Evolutionary conservation across 257 asterid genomes (phyloP).

Genomic region (Petunia secreta): DNA sequence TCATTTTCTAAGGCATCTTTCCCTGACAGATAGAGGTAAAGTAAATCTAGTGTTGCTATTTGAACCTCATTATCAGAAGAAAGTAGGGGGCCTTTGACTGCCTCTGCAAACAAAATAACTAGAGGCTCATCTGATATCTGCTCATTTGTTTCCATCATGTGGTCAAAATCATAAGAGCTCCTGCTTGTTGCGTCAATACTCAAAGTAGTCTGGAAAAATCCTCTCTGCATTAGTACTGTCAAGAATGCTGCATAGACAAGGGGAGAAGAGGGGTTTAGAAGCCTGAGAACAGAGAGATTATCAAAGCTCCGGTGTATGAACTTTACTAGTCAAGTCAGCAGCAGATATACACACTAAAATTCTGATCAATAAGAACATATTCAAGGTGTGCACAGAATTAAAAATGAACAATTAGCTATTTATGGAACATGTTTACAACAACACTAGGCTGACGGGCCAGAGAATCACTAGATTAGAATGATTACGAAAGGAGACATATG

Average conservation of each 20-base stretch:
- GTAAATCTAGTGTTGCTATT: conserved; percentile 70
- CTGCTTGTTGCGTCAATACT: conserved; percentile 42
- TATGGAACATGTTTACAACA: no score
- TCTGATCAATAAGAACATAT: no score
- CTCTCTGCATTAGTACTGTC: conserved; percentile 83
- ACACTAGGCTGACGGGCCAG: no score
- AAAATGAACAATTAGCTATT: no score
- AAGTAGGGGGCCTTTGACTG: conserved; percentile 89
- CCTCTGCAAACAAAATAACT: conserved; percentile 88
- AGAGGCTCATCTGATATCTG: conserved; percentile 49
- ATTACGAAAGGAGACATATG: not conserved
- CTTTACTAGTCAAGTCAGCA: conserved; percentile 15
- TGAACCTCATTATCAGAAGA: conserved; percentile 93
- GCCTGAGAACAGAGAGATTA: conserved; percentile 18
- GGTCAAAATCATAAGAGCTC: conserved; percentile 54
- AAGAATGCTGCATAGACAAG: conserved; percentile 65
- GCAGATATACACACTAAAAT: not conserved
- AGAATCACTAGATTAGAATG: no score
- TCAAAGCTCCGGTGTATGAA: conserved; percentile 9
- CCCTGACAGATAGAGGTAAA: conserved; percentile 60
- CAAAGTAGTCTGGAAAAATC: conserved; percentile 60
- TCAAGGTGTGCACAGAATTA: no score
- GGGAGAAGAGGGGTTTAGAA: not conserved
- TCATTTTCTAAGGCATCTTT: conserved; percentile 54
- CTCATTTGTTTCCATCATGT: conserved; percentile 60